Evolutionary conservation across 208 protist species (phyloP), one percentile per base, ranked within the genome.

Genomic region (Acanthamoeba castellanii): DNA sequence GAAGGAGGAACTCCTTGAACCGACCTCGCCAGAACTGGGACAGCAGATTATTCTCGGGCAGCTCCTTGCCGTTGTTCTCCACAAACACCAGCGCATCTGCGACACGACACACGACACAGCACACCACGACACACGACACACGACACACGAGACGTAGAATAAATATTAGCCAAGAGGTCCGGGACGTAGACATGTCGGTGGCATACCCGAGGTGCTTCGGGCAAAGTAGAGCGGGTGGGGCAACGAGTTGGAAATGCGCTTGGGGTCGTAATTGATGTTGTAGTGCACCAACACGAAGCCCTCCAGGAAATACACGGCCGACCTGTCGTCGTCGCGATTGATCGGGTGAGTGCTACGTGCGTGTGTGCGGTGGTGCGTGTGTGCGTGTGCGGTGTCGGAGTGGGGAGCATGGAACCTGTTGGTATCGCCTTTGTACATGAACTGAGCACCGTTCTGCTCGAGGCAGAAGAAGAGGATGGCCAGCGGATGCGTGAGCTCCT

Each of bases 181-280:
- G 37, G 37, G 37, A 42, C 37, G 37, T 42, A 42, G 37, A 42
- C 37, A 42, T 4, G 37, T n/a, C 11, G 55, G 20, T 25, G 20
- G 16, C 55, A 7, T n/a, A 82, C 74, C 74, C 7, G 74, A 82
- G 32, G 74, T 82, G 37, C 74, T 82, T 5, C 74, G 74, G 11
- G 74, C 74, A 82, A 82, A 82, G 74, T 82, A 82, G 32, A 82
- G 74, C 22, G 74, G 74, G 42, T 82, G 74, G 8, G 74, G 74
- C 37, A 82, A 34, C 6, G 74, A 42, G 32, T 82, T 82, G 74
- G 74, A 8, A 37, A 82, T 82, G 74, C 74, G 74, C 74, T 82
- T 82, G 74, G 37, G 16, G 42, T 82, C 74, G 37, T 82, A 82
- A 34, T 82, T 82, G 74, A 82, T 82, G 42, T 82, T 82, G 74